phyloP scores from a whole-genome alignment of 1,284 basidiomycete genomes.

The Inonotus obliquus region DNA sequence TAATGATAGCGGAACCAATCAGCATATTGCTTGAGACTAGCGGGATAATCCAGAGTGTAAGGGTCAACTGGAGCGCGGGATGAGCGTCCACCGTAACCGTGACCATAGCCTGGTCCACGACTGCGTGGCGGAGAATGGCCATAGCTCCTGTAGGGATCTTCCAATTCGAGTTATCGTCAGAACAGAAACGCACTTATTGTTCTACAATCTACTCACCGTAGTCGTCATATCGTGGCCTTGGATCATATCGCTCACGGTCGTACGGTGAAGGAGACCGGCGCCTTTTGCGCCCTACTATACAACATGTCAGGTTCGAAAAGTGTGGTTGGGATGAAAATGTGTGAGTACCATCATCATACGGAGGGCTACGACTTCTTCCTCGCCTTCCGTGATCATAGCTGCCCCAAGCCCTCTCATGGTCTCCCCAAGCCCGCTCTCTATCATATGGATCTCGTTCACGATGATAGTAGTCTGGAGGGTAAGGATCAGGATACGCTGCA shows the following conservation, averaged over 20 bases:
- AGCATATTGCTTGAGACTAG: slow-evolving; percentile 79
- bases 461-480: slow-evolving; percentile 53
- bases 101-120: slow-evolving; percentile 43
- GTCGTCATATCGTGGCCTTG: slow-evolving; percentile 74
- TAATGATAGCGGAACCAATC: slow-evolving; percentile 86
- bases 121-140: slow-evolving; percentile 58
- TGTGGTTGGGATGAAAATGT: not conserved
- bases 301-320: not conserved
- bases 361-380: slow-evolving; percentile 70
- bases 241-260: slow-evolving; percentile 74
- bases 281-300: slow-evolving; percentile 64
- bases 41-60: slow-evolving; percentile 76
- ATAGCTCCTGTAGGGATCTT: slow-evolving; percentile 64
- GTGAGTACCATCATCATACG: slow-evolving; percentile 57
- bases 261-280: slow-evolving; percentile 84
- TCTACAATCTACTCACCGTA: slow-evolving; percentile 51
- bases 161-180: slow-evolving; percentile 14
- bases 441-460: slow-evolving; percentile 66
- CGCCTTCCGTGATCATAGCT: slow-evolving; percentile 56
- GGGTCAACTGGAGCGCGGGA: slow-evolving; percentile 69
- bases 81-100: slow-evolving; percentile 33
- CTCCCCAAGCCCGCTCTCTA: slow-evolving; percentile 61
- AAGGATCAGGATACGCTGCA: slow-evolving; percentile 53
- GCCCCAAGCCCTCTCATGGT: slow-evolving; percentile 63
- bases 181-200: slow-evolving; percentile 7